Percentiles rank a stretch among this genome's conserved stretches.
Evolutionary conservation across 1,139 yeast genomes (phyloP).

Genomic region (Magnusiomyces paraingens): DNA sequence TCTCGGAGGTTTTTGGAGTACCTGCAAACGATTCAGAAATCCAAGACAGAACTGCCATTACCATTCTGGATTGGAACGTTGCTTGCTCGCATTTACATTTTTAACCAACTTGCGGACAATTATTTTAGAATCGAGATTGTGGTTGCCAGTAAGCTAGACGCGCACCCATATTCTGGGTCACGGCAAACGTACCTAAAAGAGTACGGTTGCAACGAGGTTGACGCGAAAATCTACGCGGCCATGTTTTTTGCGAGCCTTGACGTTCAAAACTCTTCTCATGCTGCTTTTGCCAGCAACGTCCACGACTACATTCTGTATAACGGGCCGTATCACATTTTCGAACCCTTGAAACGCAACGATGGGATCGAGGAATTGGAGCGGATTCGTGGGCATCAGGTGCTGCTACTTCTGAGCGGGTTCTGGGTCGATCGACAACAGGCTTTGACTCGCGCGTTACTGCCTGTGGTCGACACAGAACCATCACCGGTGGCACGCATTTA

Average conservation of each 20-base stretch:
- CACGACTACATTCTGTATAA: slow-evolving; percentile 38
- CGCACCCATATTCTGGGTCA: slow-evolving; percentile 15
- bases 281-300: slow-evolving; percentile 38
- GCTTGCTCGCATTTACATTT: slow-evolving; percentile 42
- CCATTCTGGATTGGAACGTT: slow-evolving; percentile 51
- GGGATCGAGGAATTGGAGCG: slow-evolving; percentile 65
- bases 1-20: slow-evolving; percentile 40
- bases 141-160: slow-evolving; percentile 47
- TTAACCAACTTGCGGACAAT: slow-evolving; percentile 51
- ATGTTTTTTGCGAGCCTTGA: slow-evolving; percentile 32
- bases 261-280: slow-evolving; percentile 38
- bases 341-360: slow-evolving; percentile 52
- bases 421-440: slow-evolving; percentile 29
- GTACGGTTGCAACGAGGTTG: slow-evolving; percentile 57
- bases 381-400: slow-evolving; percentile 48
- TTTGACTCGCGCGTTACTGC: slow-evolving; percentile 27
- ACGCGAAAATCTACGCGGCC: slow-evolving; percentile 42
- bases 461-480: slow-evolving; percentile 47
- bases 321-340: slow-evolving; percentile 39
- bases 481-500: slow-evolving; percentile 72
- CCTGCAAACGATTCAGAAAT: slow-evolving; percentile 27
- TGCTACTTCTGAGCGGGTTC: slow-evolving; percentile 32
- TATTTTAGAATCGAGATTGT: slow-evolving; percentile 56
- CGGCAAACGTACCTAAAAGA: slow-evolving; percentile 41
- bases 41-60: not conserved